phyloP scores from a whole-genome alignment of 805 yeast genomes.

The Yarrowia hollandica region DNA sequence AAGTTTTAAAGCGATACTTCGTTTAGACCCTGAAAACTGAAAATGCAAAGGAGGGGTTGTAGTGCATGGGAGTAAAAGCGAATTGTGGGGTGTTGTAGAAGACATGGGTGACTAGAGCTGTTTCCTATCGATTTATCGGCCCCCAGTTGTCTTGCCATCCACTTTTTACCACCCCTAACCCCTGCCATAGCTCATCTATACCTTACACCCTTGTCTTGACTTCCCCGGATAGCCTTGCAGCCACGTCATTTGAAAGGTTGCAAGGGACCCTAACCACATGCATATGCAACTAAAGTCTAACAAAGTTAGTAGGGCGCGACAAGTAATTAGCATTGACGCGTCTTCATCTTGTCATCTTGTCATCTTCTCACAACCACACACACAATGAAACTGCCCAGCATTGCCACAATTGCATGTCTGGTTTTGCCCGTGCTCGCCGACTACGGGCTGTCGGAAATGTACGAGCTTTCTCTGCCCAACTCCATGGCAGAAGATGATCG shows the following conservation, averaged over 20 bases:
- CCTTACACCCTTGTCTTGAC: background rate
- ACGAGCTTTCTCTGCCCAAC: constrained; percentile 10
- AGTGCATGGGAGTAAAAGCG: too few relatives aligned
- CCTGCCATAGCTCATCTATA: too few relatives aligned
- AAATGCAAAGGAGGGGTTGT: too few relatives aligned
- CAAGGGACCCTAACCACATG: background rate
- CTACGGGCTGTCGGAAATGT: constrained; percentile 5
- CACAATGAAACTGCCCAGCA: background rate
- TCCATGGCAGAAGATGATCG: background rate
- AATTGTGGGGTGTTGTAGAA: too few relatives aligned
- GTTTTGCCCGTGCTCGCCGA: constrained; percentile 12
- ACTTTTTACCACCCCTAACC: background rate
- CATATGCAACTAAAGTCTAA: constrained; percentile 5
- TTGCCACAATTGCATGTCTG: background rate
- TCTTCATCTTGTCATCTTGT: background rate
- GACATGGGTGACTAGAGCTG: too few relatives aligned
- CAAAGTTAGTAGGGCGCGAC: background rate
- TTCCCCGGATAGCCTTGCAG: constrained; percentile 4
- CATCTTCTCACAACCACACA: background rate
- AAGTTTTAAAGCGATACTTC: too few relatives aligned
- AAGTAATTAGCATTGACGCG: background rate
- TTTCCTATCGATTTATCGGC: too few relatives aligned
- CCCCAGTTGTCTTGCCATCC: too few relatives aligned
- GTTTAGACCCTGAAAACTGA: too few relatives aligned
- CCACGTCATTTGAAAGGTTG: too few relatives aligned